Evolutionary conservation across 495 filamentous ascomycete species (phyloP).

Genomic region (Penicillium arizonense): DNA sequence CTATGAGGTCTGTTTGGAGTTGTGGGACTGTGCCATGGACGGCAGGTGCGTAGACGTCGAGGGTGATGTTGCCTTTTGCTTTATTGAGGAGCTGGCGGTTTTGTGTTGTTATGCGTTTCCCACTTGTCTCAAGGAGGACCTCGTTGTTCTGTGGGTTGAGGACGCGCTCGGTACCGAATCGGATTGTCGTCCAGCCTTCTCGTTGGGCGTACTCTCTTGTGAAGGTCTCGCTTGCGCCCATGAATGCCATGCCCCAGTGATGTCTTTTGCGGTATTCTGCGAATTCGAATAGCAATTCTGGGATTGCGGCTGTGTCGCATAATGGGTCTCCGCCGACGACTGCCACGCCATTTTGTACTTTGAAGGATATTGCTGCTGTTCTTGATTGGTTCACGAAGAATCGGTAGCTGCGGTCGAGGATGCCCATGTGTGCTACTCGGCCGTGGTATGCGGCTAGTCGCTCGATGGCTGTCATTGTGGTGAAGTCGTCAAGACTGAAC

Average conservation of each 20-base stretch:
- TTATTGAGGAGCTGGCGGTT: conserved; percentile 36
- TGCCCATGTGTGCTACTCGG: conserved; percentile 43
- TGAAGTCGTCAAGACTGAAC: conserved; percentile 29
- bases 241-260: conserved; percentile 33
- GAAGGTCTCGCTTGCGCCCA: conserved; percentile 36
- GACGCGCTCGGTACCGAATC: conserved; percentile 41
- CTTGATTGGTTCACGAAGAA: conserved; percentile 38
- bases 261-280: conserved; percentile 25
- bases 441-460: conserved; percentile 32
- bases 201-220: conserved; percentile 20
- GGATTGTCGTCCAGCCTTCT: conserved; percentile 35
- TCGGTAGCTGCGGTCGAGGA: conserved; percentile 42
- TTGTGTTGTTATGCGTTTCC: conserved; percentile 37
- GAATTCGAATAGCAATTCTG: conserved; percentile 35
- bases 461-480: conserved; percentile 28
- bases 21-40: conserved; percentile 21
- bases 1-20: conserved; percentile 30
- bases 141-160: conserved; percentile 42
- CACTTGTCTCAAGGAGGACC: conserved; percentile 33
- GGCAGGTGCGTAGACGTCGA: conserved; percentile 35
- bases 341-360: conserved; percentile 34
- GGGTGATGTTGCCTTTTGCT: conserved; percentile 29
- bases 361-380: conserved; percentile 40
- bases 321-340: conserved; percentile 43
- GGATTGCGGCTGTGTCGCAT: conserved; percentile 22